A percentile compares a stretch with the other conserved stretches of the same genome.
Evolutionary conservation across 73 alveolate species (phyloP).

Genomic region (Paraurostyla sp.): DNA sequence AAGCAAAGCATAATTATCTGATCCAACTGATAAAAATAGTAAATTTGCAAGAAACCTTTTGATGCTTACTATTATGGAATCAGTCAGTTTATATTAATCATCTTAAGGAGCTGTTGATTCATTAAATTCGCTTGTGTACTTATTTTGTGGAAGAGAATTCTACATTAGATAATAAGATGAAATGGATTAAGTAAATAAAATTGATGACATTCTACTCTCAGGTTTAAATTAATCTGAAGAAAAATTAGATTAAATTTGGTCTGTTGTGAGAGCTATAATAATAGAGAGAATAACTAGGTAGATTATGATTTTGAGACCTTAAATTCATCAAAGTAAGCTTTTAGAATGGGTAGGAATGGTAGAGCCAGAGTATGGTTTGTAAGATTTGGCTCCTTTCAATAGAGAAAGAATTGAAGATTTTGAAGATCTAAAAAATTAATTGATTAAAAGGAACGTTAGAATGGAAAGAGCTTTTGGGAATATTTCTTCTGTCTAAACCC

Average conservation of each 20-base stretch:
- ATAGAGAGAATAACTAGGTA: constrained; percentile 66
- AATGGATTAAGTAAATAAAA: not conserved
- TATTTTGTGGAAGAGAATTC: constrained; percentile 9
- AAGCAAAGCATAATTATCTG: not conserved
- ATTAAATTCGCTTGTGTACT: not conserved
- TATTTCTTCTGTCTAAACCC: too few relatives aligned
- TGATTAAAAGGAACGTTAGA: not conserved
- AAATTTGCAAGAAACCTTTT: constrained; percentile 26
- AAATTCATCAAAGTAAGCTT: constrained; percentile 20
- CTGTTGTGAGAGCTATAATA: constrained; percentile 18
- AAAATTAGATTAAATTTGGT: constrained; percentile 58
- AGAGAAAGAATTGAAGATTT: constrained; percentile 18
- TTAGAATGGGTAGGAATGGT: constrained; percentile 28
- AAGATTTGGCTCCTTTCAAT: constrained; percentile 38
- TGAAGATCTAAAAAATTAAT: not conserved
- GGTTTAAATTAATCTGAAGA: not conserved
- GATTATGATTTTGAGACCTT: constrained; percentile 42
- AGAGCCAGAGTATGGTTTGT: constrained; percentile 51
- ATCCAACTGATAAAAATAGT: not conserved
- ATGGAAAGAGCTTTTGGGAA: constrained; percentile 10
- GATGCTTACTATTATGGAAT: not conserved
- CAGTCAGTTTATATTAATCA: not conserved
- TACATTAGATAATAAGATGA: not conserved
- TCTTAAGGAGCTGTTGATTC: not conserved
- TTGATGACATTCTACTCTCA: not conserved